Percentiles rank a stretch among this genome's conserved stretches.
phyloP scores from a whole-genome alignment of 116 monocot genomes.

The Phalaenopsis hybrid region DNA sequence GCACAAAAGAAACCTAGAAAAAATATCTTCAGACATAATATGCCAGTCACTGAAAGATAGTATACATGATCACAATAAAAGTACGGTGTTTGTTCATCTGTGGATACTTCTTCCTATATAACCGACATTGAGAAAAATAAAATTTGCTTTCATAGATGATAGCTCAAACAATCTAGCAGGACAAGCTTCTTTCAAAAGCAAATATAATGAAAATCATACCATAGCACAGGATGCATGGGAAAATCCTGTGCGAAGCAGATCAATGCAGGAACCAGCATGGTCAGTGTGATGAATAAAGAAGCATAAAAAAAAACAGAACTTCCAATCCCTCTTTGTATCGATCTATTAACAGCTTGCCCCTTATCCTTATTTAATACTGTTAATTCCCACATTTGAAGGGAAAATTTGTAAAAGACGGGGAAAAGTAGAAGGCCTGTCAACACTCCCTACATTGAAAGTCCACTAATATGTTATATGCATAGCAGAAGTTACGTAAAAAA shows the following conservation, averaged over 20 bases:
- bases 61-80: neutral
- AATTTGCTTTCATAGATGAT: neutral
- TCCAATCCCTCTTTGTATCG: constrained; percentile 18
- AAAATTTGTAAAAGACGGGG: constrained; percentile 55
- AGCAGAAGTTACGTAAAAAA: neutral
- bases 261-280: constrained; percentile 57
- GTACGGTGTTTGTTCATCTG: neutral
- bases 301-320: constrained; percentile 50
- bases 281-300: constrained; percentile 34
- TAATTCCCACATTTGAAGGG: constrained; percentile 30
- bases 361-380: constrained; percentile 17
- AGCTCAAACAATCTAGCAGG: neutral
- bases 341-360: constrained; percentile 14
- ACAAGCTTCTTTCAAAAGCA: neutral
- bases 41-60: neutral
- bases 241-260: constrained; percentile 63
- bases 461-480: neutral
- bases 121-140: neutral
- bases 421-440: constrained; percentile 72
- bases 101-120: neutral
- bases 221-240: constrained; percentile 59
- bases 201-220: constrained; percentile 41
- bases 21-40: neutral
- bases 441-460: constrained; percentile 44
- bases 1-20: neutral